phyloP scores from a whole-genome alignment of 2,329 filamentous ascomycete species.

The Penicillium sp. region DNA sequence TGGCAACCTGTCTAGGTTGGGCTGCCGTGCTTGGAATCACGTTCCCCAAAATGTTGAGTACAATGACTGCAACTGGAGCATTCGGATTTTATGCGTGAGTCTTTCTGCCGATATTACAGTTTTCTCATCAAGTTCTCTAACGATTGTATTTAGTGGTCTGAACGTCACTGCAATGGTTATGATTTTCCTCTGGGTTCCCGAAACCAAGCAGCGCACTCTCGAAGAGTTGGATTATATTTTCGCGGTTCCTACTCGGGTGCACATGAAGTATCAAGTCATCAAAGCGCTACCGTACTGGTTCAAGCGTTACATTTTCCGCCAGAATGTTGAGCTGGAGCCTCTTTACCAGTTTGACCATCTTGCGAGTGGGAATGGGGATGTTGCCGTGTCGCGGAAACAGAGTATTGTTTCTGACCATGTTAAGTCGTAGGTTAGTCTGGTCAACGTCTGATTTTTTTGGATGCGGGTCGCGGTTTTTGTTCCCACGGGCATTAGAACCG shows the following conservation, averaged over 20 bases:
- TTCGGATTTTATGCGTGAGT: slow-evolving; percentile 60
- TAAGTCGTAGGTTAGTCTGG: slow-evolving; percentile 1
- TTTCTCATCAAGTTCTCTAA: slow-evolving; percentile 2
- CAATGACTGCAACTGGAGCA: slow-evolving; percentile 53
- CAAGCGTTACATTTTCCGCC: slow-evolving; percentile 57
- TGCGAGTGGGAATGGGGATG: not conserved
- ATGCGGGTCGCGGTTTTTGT: not conserved
- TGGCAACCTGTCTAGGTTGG: slow-evolving; percentile 50
- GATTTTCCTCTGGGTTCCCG: slow-evolving; percentile 62
- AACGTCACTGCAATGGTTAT: slow-evolving; percentile 62
- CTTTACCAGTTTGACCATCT: slow-evolving; percentile 52
- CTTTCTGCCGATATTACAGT: not conserved
- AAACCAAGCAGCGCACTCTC: slow-evolving; percentile 56
- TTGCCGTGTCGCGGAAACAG: not conserved
- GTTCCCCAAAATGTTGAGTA: slow-evolving; percentile 49
- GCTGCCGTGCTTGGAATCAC: slow-evolving; percentile 53
- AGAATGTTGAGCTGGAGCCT: slow-evolving; percentile 49
- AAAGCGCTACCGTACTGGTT: slow-evolving; percentile 62
- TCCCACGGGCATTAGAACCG: no score
- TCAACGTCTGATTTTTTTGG: not conserved
- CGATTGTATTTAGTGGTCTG: slow-evolving; percentile 42
- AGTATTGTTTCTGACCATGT: slow-evolving; percentile 3
- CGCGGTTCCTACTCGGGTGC: slow-evolving; percentile 59
- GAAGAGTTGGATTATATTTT: slow-evolving; percentile 59
- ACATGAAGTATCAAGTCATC: slow-evolving; percentile 58